Percentiles rank a stretch among this genome's conserved stretches.
Conservation (phyloP, 2,329 filamentous ascomycete genomes). For the Neofusicoccum parvum region DNA sequence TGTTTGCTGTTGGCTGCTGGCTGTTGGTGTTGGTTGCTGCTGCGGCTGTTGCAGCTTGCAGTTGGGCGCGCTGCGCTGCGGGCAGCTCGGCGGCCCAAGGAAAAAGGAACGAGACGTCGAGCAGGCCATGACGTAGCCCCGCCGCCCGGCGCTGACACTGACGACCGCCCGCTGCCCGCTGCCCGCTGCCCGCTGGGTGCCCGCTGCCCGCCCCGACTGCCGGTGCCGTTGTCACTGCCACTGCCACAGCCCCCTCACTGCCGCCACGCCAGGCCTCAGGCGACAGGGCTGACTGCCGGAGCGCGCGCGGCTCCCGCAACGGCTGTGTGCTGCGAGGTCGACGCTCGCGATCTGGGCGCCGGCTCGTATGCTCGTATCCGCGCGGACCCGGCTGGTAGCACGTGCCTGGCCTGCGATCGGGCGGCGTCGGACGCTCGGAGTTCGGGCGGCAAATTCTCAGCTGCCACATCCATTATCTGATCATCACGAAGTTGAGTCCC, state of each 20-base stretch:
- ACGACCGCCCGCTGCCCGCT: background rate
- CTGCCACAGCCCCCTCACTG: no score
- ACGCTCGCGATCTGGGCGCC: no score
- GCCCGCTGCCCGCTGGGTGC: background rate
- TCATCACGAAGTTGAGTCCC: constrained; percentile 3
- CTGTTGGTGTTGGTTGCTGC: background rate
- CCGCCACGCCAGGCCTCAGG: background rate
- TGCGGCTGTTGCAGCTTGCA: no score
- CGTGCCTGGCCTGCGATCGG: background rate
- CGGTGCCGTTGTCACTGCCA: background rate
- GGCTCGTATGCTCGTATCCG: background rate
- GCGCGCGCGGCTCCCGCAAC: background rate
- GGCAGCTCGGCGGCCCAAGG: background rate
- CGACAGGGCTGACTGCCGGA: background rate
- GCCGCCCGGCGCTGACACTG: background rate
- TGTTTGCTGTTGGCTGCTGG: background rate
- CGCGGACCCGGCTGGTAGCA: background rate
- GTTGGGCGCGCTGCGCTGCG: background rate
- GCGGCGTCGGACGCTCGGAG: constrained; percentile 1
- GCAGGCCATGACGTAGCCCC: background rate
- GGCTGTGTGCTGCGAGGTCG: background rate
- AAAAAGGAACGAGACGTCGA: background rate
- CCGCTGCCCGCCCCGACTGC: background rate
- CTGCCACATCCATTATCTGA: constrained; percentile 10
- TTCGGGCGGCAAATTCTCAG: constrained; percentile 15